Conservation (phyloP, 768 basidiomycete genomes). For the Russula foetens region DNA sequence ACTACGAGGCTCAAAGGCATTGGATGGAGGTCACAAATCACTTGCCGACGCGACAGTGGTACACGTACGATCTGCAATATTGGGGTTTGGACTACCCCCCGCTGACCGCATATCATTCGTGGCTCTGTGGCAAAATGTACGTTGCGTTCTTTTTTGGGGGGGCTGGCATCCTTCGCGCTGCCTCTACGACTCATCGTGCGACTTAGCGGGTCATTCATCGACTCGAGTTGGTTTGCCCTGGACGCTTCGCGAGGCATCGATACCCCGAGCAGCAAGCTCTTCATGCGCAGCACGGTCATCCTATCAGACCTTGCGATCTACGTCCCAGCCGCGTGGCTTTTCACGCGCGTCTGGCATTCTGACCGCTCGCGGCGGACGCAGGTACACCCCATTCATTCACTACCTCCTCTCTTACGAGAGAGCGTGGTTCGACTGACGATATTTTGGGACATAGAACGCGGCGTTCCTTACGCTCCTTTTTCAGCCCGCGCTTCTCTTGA, state of each 20-base stretch:
- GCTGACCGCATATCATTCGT: constrained; percentile 83
- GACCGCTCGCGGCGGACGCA: constrained; percentile 70
- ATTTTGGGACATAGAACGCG: constrained; percentile 40
- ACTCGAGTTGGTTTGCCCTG: constrained; percentile 63
- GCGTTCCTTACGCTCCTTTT: constrained; percentile 66
- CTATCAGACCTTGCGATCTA: constrained; percentile 63
- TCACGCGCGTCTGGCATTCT: constrained; percentile 56
- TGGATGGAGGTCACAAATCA: constrained; percentile 92
- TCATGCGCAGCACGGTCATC: constrained; percentile 76
- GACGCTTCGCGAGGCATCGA: constrained; percentile 68
- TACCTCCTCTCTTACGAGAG: not conserved
- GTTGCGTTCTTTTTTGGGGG: constrained; percentile 25
- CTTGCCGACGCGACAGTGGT: constrained; percentile 72
- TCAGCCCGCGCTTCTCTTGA: constrained; percentile 74
- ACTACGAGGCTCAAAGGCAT: constrained; percentile 90
- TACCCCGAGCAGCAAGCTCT: constrained; percentile 53
- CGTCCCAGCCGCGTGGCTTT: constrained; percentile 63
- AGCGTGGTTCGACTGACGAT: not conserved
- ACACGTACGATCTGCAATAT: constrained; percentile 78
- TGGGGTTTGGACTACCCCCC: constrained; percentile 98
- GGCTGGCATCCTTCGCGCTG: too few species aligned
- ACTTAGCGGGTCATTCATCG: constrained; percentile 40
- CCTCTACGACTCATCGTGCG: too few species aligned
- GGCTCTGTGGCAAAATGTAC: constrained; percentile 71
- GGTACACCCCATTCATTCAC: constrained; percentile 38